phyloP scores from a whole-genome alignment of 2,329 filamentous ascomycete genomes.

The Penicillium brasilianum region DNA sequence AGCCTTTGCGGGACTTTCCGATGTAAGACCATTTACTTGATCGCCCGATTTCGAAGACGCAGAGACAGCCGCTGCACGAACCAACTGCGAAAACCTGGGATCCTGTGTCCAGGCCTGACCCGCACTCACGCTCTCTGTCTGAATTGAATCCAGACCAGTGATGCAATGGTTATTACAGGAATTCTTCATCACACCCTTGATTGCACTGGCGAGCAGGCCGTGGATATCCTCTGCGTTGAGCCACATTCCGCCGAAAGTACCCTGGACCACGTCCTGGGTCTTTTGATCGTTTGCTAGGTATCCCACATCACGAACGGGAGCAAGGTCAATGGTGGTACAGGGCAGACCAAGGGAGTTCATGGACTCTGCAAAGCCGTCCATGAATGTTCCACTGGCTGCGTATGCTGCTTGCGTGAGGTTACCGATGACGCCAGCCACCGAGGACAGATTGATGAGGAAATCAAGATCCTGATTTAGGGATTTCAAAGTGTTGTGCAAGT shows the following conservation, averaged over 20 bases:
- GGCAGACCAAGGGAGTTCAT: conserved; percentile 57
- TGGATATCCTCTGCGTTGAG: conserved; percentile 29
- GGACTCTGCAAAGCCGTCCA: conserved; percentile 31
- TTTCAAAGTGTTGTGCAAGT: conserved; percentile 34
- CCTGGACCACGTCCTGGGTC: conserved; percentile 2
- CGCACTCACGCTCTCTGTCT: conserved; percentile 13
- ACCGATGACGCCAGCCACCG: conserved; percentile 35
- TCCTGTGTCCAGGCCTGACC: conserved; percentile 4
- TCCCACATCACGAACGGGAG: conserved; percentile 29
- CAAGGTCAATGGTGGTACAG: conserved; percentile 52
- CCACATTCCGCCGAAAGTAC: conserved; percentile 18
- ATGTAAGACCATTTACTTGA: not conserved
- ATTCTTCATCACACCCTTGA: conserved; percentile 27
- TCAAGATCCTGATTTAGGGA: conserved; percentile 23
- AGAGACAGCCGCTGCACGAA: not conserved
- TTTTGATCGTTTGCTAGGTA: conserved; percentile 21
- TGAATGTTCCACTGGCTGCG: conserved; percentile 52
- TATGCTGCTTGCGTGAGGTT: conserved; percentile 63
- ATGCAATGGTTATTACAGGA: conserved; percentile 30
- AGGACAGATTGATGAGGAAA: conserved; percentile 37
- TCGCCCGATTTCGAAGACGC: not conserved
- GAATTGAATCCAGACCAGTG: conserved; percentile 29
- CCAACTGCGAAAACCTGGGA: conserved; percentile 1
- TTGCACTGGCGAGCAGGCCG: conserved; percentile 29
- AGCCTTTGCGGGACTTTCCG: conserved; percentile 24